phyloP scores from a whole-genome alignment of 164 flowering plant genomes.

The Tinospora cordifolia region DNA sequence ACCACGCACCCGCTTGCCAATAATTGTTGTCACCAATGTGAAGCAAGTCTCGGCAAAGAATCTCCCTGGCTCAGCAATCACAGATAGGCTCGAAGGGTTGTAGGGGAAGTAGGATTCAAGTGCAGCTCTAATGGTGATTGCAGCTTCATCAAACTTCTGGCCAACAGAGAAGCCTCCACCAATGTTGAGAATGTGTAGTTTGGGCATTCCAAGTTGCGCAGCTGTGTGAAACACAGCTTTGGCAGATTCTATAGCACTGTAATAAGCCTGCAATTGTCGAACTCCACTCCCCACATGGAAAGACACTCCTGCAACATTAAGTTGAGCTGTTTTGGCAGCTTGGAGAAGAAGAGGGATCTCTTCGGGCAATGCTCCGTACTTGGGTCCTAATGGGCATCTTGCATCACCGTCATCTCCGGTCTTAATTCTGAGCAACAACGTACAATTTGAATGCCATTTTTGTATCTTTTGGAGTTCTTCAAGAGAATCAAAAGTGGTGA shows the following conservation, averaged over 20 bases:
- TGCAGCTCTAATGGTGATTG: conserved; percentile 20
- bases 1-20: conserved; percentile 46
- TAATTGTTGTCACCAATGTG: conserved; percentile 33
- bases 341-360: conserved; percentile 36
- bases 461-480: conserved; percentile 33
- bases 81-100: conserved; percentile 6
- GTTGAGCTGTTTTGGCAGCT: conserved; percentile 27
- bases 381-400: conserved; percentile 27
- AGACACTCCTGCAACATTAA: conserved; percentile 32
- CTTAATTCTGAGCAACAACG: conserved; percentile 30
- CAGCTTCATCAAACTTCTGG: conserved; percentile 21
- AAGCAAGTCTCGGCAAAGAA: conserved; percentile 40
- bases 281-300: conserved; percentile 46
- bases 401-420: conserved; percentile 27
- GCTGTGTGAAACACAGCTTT: conserved; percentile 30
- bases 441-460: conserved; percentile 31
- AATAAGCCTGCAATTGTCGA: conserved; percentile 14
- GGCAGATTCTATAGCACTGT: conserved; percentile 31
- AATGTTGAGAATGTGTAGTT: conserved; percentile 33
- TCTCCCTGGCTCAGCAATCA: conserved; percentile 45
- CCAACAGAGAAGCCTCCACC: conserved; percentile 43
- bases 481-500: conserved; percentile 36
- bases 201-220: conserved; percentile 22
- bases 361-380: conserved; percentile 40
- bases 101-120: conserved; percentile 21